Evolutionary conservation across 202 grass and related monocot genomes (phyloP), one percentile per base, ranked within the genome.

Genomic region (Panicum virgatum): DNA sequence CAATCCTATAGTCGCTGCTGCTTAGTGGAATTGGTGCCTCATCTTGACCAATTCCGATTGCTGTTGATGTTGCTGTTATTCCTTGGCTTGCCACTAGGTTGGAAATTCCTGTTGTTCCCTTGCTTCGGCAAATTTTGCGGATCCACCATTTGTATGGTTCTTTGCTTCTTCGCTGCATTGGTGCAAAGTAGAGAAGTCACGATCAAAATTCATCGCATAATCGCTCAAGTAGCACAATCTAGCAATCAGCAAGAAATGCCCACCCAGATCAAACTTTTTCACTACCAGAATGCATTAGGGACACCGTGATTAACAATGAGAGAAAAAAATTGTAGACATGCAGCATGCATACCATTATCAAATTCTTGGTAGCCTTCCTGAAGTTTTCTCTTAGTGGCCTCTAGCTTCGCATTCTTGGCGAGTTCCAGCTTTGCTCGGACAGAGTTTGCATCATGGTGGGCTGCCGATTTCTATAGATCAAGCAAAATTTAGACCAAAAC

Each of bases 331-430:
- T 23, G 4, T 4, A 38, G 34, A 5, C 12, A 42, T 27, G 42
- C 12, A 1, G 27, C 54, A 37, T 27, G 45, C 69, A 37, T 73
- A 94, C 92, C 86, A 10, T 94, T 87, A 67, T 94, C 89, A 7
- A 70, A 83, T 87, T 91, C 84, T 84, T 94, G 92, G 89, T 91
- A 91, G 10, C 86, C 86, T 80, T 94, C 89, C 36, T 91, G 92
- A 44, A 94, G 89, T 48, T 91, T 89, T 40, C 89, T 73, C 29
- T 91, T 94, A 7, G 92, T 50, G 2, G 25, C 56, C 20, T 93
- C 91, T 50, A 93, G 80, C 86, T 88, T 93, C 2, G 88, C 77
- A 16, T 82, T 69, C 25, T 84, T 88, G 13, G 86, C 85, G 0
- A 71, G 46, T 29, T 86, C 88, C 47, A 87, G 67, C 80, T 94